A percentile compares a stretch with the other conserved stretches of the same genome.
phyloP scores from a whole-genome alignment of 495 filamentous ascomycete species.

The Hypoxylon crocopeplum region DNA sequence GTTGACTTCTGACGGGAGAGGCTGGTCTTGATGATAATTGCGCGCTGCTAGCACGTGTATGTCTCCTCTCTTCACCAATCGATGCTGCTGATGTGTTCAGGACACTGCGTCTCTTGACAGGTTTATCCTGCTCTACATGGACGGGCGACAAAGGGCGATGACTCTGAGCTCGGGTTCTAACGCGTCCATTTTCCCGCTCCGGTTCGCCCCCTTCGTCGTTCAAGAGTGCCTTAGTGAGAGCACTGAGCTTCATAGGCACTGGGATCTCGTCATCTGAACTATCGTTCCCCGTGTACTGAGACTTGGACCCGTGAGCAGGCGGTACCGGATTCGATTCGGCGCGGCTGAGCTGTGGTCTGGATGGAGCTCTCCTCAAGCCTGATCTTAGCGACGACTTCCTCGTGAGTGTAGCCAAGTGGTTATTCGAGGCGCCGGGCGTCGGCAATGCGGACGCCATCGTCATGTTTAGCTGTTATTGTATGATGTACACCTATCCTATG shows the following conservation, averaged over 20 bases:
- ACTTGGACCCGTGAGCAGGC: constrained; percentile 29
- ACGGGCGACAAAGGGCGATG: constrained; percentile 59
- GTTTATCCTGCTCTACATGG: constrained; percentile 49
- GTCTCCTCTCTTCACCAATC: constrained; percentile 43
- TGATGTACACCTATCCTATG: constrained; percentile 6
- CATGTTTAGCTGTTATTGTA: constrained; percentile 14
- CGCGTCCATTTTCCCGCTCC: constrained; percentile 64
- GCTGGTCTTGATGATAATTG: constrained; percentile 46
- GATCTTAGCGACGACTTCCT: constrained; percentile 52
- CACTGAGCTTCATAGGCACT: constrained; percentile 78
- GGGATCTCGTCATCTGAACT: constrained; percentile 79
- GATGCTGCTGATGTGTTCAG: constrained; percentile 42
- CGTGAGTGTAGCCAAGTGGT: constrained; percentile 44
- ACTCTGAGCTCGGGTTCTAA: constrained; percentile 60
- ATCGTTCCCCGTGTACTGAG: constrained; percentile 54
- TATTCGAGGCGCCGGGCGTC: constrained; percentile 44
- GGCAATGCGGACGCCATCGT: constrained; percentile 48
- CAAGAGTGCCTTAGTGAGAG: constrained; percentile 76
- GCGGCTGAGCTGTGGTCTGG: constrained; percentile 43
- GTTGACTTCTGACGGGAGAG: constrained; percentile 44
- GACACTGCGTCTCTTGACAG: constrained; percentile 43
- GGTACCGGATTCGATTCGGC: constrained; percentile 47
- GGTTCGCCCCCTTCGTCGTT: constrained; percentile 64
- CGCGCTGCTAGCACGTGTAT: constrained; percentile 47
- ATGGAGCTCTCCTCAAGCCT: constrained; percentile 46